Percentiles rank a stretch among this genome's conserved stretches.
Conservation (phyloP, 2,329 filamentous ascomycete species). For the Phialophora verrucosa region DNA sequence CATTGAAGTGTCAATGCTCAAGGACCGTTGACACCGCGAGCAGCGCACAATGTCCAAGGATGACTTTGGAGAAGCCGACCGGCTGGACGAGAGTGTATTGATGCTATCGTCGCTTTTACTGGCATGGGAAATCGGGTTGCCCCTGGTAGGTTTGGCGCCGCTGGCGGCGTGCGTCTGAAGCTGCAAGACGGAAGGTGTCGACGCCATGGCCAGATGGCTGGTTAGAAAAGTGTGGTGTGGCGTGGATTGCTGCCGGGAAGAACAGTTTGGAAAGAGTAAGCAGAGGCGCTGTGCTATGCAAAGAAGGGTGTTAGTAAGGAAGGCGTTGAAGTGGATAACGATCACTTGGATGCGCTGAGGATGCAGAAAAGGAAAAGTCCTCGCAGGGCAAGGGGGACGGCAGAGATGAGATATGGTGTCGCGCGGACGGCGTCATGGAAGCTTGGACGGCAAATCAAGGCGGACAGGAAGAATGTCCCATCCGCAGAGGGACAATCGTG, state of each 20-base stretch:
- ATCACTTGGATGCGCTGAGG: background rate
- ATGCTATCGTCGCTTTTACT: slow-evolving; percentile 37
- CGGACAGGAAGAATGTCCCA: background rate
- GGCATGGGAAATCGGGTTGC: slow-evolving; percentile 9
- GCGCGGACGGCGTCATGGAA: background rate
- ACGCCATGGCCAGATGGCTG: slow-evolving; percentile 25
- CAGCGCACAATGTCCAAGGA: slow-evolving; percentile 54
- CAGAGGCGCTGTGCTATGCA: background rate
- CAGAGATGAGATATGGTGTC: background rate
- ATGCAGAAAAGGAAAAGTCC: background rate
- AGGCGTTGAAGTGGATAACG: background rate
- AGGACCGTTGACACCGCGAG: slow-evolving; percentile 55
- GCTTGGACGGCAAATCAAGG: slow-evolving; percentile 6
- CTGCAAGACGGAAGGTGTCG: slow-evolving; percentile 35
- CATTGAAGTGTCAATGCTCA: slow-evolving; percentile 48
- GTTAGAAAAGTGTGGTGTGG: background rate
- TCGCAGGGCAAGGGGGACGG: background rate
- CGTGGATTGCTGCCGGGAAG: background rate
- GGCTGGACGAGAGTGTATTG: slow-evolving; percentile 34
- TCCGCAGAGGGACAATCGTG: slow-evolving; percentile 12
- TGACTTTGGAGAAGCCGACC: slow-evolving; percentile 31
- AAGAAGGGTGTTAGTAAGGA: background rate
- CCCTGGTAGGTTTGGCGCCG: slow-evolving; percentile 24
- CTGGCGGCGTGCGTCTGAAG: slow-evolving; percentile 34
- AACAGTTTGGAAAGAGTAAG: background rate